Evolutionary conservation across 805 yeast species (phyloP).

Genomic region (Saccharomycopsis javanensis): DNA sequence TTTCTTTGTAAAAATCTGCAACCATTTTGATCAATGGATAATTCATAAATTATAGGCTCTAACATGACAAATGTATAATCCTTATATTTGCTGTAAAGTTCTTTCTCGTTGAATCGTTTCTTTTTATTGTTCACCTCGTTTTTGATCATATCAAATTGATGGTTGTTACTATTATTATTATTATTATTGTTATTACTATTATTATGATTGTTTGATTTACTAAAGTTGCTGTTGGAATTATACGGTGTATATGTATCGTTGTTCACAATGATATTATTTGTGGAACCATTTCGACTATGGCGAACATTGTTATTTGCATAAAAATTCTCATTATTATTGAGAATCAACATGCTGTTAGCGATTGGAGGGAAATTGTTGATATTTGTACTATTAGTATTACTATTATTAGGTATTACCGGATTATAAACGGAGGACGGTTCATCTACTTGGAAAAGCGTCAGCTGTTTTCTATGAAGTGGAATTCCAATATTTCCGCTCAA

Average conservation of each 20-base stretch:
- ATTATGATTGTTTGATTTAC: not conserved
- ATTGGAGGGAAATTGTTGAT: not conserved
- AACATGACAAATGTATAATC: slow-evolving; percentile 41
- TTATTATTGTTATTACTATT: not conserved
- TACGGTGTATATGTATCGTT: not conserved
- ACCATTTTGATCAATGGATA: slow-evolving; percentile 68
- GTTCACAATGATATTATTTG: not conserved
- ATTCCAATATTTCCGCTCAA: not conserved
- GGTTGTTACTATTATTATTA: not conserved
- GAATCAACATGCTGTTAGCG: not conserved
- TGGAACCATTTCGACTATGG: not conserved
- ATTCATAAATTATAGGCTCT: slow-evolving; percentile 42
- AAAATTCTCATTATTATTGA: not conserved
- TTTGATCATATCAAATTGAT: slow-evolving; percentile 10
- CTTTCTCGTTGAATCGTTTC: slow-evolving; percentile 27
- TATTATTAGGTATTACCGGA: not conserved
- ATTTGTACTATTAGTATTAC: not conserved
- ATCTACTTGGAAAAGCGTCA: not conserved
- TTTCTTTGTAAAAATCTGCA: slow-evolving; percentile 70
- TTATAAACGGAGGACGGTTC: not conserved
- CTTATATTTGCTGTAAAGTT: slow-evolving; percentile 33
- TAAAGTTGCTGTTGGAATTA: not conserved
- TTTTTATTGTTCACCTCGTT: slow-evolving; percentile 19
- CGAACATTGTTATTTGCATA: not conserved
- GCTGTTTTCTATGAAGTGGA: slow-evolving; percentile 2